Conservation (phyloP, 1,284 basidiomycete species). For the Polyporus tsugae region DNA sequence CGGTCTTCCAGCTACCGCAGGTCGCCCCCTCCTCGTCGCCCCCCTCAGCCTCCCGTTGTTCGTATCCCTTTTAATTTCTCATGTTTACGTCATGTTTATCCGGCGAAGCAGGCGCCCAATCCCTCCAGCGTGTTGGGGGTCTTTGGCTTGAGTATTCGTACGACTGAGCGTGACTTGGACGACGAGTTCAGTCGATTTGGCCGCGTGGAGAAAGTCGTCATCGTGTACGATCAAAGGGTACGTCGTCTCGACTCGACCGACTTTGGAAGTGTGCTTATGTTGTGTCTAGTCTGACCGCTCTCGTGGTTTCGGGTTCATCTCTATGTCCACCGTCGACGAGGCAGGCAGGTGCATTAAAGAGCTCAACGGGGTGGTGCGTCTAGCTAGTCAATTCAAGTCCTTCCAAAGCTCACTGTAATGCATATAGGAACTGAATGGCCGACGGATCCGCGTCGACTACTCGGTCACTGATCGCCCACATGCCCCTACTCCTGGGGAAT, state of each 20-base stretch:
- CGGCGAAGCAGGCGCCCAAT: slow-evolving; percentile 73
- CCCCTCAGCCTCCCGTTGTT: slow-evolving; percentile 78
- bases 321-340: slow-evolving; percentile 89
- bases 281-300: slow-evolving; percentile 86
- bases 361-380: slow-evolving; percentile 89
- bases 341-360: slow-evolving; percentile 89
- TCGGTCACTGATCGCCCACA: slow-evolving; percentile 95
- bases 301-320: slow-evolving; percentile 97
- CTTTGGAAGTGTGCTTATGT: slow-evolving; percentile 26
- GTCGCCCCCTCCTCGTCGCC: slow-evolving; percentile 61
- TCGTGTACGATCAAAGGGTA: slow-evolving; percentile 99
- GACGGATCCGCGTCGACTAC: slow-evolving; percentile 96
- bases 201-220: slow-evolving; percentile 93
- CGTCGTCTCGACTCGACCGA: slow-evolving; percentile 43
- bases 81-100: slow-evolving; percentile 45
- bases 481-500: slow-evolving; percentile 96
- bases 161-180: slow-evolving; percentile 92
- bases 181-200: slow-evolving; percentile 93
- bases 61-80: slow-evolving; percentile 43
- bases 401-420: slow-evolving; percentile 23
- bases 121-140: slow-evolving; percentile 94
- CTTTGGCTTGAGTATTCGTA: slow-evolving; percentile 95
- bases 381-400: background rate
- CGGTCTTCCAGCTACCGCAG: slow-evolving; percentile 43
- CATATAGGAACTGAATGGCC: slow-evolving; percentile 88